Evolutionary conservation across 2,329 filamentous ascomycete genomes (phyloP).

Genomic region (Tolypocladium tropicale): DNA sequence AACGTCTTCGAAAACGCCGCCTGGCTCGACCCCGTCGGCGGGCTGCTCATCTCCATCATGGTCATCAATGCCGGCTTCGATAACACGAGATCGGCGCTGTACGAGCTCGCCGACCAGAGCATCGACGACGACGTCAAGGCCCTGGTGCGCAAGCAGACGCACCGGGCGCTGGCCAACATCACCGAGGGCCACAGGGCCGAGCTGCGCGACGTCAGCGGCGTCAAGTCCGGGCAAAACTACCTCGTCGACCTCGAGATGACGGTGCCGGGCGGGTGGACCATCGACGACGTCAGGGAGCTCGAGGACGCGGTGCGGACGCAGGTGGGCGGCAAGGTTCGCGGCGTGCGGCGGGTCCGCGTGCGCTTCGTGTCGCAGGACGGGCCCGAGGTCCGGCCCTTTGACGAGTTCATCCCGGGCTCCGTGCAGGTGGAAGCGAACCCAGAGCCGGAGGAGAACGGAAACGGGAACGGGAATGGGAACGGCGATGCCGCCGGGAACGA

Average conservation of each 20-base stretch:
- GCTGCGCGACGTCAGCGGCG: conserved; percentile 69
- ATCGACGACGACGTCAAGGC: conserved; percentile 76
- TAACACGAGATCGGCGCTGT: conserved; percentile 72
- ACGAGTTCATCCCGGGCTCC: conserved; percentile 68
- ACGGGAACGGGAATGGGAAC: conserved; percentile 16
- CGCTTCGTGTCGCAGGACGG: conserved; percentile 68
- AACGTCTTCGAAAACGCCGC: conserved; percentile 77
- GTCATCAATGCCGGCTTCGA: conserved; percentile 82
- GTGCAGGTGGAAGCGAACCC: conserved; percentile 49
- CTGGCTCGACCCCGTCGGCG: conserved; percentile 92
- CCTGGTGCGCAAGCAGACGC: conserved; percentile 57
- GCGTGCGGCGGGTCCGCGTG: conserved; percentile 73
- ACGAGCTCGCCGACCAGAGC: conserved; percentile 83
- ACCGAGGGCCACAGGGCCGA: conserved; percentile 49
- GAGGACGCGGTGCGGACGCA: conserved; percentile 65
- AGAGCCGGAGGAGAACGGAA: conserved; percentile 27
- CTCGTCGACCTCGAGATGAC: conserved; percentile 81
- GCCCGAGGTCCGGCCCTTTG: conserved; percentile 47
- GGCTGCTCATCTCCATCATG: conserved; percentile 84
- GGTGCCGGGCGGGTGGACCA: conserved; percentile 66
- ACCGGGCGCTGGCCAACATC: conserved; percentile 46
- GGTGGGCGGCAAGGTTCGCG: conserved; percentile 68
- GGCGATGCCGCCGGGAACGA: conserved; percentile 27
- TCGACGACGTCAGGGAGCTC: conserved; percentile 58
- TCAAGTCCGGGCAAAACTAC: conserved; percentile 96